A percentile compares a stretch with the other conserved stretches of the same genome.
Evolutionary conservation across 2,329 filamentous ascomycete genomes (phyloP).

Genomic region (Sporothrix euskadiensis): DNA sequence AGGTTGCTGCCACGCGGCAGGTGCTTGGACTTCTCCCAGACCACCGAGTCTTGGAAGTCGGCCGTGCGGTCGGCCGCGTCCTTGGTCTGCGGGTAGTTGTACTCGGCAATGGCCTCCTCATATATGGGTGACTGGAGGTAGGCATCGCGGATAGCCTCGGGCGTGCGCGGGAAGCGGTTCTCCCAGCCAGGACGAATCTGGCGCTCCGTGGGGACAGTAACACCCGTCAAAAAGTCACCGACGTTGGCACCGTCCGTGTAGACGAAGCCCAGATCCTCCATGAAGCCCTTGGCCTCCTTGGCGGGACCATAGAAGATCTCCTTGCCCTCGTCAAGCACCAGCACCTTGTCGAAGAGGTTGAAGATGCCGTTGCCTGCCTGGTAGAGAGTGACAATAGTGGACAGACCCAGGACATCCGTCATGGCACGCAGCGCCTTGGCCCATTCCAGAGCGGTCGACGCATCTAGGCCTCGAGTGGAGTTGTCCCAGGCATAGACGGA

Average conservation of each 20-base stretch:
- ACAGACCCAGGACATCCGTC: constrained; percentile 76
- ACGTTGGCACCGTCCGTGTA: constrained; percentile 70
- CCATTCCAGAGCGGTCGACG: constrained; percentile 57
- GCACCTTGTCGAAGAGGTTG: constrained; percentile 76
- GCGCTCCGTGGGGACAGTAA: constrained; percentile 73
- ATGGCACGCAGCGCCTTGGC: constrained; percentile 67
- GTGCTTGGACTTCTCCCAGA: constrained; percentile 42
- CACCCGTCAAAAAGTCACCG: constrained; percentile 79
- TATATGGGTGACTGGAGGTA: constrained; percentile 60
- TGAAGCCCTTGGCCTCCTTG: constrained; percentile 68
- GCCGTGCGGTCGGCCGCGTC: constrained; percentile 52
- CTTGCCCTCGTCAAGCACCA: constrained; percentile 74
- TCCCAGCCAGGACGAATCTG: constrained; percentile 68
- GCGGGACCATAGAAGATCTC: constrained; percentile 75
- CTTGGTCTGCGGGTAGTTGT: constrained; percentile 56
- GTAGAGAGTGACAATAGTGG: constrained; percentile 83
- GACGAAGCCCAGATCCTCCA: constrained; percentile 73
- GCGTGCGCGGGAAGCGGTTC: constrained; percentile 63
- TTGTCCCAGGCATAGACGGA: constrained; percentile 76
- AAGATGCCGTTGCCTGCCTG: constrained; percentile 84
- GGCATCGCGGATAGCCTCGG: constrained; percentile 63
- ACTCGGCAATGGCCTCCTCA: constrained; percentile 54
- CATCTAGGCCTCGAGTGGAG: constrained; percentile 56
- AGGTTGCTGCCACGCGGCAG: constrained; percentile 54
- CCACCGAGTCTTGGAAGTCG: constrained; percentile 58